Conservation (phyloP, 2,329 filamentous ascomycete genomes). For the Diaporthe australafricana region DNA sequence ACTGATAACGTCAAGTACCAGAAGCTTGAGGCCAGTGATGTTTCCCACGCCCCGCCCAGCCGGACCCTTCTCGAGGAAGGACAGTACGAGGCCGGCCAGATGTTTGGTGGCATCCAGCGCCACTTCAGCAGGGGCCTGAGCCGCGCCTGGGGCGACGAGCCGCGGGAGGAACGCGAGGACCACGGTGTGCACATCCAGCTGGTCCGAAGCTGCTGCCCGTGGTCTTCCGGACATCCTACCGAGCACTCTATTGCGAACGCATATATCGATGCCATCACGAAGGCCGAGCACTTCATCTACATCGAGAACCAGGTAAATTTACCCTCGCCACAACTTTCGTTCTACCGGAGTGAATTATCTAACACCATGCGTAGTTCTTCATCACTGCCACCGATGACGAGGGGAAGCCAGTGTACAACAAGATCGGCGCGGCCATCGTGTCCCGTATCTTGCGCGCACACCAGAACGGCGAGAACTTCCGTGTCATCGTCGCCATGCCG, state of each 20-base stretch:
- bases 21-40: slow-evolving; percentile 41
- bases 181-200: slow-evolving; percentile 60
- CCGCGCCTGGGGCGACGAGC: slow-evolving; percentile 48
- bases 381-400: slow-evolving; percentile 81
- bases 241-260: slow-evolving; percentile 89
- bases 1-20: slow-evolving; percentile 64
- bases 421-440: slow-evolving; percentile 82
- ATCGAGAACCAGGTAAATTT: slow-evolving; percentile 76
- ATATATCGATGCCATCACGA: slow-evolving; percentile 78
- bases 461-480: slow-evolving; percentile 73
- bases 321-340: too few species aligned
- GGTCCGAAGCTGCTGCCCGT: slow-evolving; percentile 56
- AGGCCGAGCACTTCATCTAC: slow-evolving; percentile 79
- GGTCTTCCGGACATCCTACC: slow-evolving; percentile 63
- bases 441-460: slow-evolving; percentile 80
- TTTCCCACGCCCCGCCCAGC: slow-evolving; percentile 41
- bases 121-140: slow-evolving; percentile 53
- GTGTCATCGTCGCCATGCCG: slow-evolving; percentile 82
- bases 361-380: slow-evolving; percentile 72
- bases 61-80: slow-evolving; percentile 41
- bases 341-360: neutral
- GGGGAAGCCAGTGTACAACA: slow-evolving; percentile 80
- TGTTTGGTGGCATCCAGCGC: slow-evolving; percentile 45
- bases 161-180: slow-evolving; percentile 39
- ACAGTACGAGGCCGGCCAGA: slow-evolving; percentile 37